phyloP scores from a whole-genome alignment of 306 rosid genomes.

The Vicia sativa region DNA sequence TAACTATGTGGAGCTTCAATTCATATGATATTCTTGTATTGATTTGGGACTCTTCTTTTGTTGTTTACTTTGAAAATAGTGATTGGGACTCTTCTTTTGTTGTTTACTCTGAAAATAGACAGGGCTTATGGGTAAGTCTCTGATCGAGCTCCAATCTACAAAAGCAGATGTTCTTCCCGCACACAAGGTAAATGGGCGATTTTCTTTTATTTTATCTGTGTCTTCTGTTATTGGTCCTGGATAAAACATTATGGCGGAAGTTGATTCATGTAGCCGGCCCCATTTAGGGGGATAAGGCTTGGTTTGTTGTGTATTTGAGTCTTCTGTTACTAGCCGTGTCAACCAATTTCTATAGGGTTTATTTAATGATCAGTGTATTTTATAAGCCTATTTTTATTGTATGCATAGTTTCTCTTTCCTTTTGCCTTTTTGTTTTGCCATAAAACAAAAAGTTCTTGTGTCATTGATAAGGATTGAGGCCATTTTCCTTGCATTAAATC shows the following conservation, averaged over 20 bases:
- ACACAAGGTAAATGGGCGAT: slow-evolving; percentile 70
- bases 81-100: slow-evolving; percentile 11
- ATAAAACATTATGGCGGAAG: too few species aligned
- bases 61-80: slow-evolving; percentile 54
- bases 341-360: background rate
- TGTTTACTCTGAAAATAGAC: slow-evolving; percentile 58
- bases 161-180: slow-evolving; percentile 97
- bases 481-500: slow-evolving; percentile 23
- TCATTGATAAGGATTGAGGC: slow-evolving; percentile 3
- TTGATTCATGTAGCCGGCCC: too few species aligned
- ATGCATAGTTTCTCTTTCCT: slow-evolving; percentile 22
- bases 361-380: background rate
- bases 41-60: slow-evolving; percentile 11
- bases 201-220: slow-evolving; percentile 1
- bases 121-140: slow-evolving; percentile 95
- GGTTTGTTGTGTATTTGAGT: background rate
- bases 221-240: slow-evolving; percentile 2
- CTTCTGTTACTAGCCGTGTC: slow-evolving; percentile 17
- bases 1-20: slow-evolving; percentile 13
- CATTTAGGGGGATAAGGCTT: too few species aligned
- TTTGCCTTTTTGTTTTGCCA: background rate
- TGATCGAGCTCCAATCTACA: slow-evolving; percentile 83
- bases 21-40: slow-evolving; percentile 35
- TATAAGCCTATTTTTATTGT: slow-evolving; percentile 7
- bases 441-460: background rate